Evolutionary conservation across 1,284 basidiomycete species (phyloP).

Genomic region (Cryptococcus neoformans): DNA sequence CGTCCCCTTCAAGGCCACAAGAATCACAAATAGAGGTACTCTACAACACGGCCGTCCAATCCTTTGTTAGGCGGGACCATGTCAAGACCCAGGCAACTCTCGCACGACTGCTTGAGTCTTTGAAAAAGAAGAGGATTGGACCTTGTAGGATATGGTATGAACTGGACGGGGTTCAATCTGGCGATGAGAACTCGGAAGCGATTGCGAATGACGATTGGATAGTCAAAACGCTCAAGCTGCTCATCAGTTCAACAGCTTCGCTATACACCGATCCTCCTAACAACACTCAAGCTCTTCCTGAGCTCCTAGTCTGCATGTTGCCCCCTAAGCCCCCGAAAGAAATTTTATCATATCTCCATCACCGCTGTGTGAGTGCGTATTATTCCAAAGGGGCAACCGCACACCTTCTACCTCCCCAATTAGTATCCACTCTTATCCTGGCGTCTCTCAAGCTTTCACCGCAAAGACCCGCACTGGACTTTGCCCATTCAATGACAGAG

Average conservation of each 20-base stretch:
- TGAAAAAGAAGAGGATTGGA: slow-evolving; percentile 4
- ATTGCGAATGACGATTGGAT: slow-evolving; percentile 27
- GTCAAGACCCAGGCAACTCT: slow-evolving; percentile 38
- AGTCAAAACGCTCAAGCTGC: slow-evolving; percentile 41
- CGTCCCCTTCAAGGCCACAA: slow-evolving; percentile 14
- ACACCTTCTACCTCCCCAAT: slow-evolving; percentile 29
- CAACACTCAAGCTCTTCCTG: slow-evolving; percentile 4
- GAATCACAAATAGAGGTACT: slow-evolving; percentile 31
- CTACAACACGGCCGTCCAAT: slow-evolving; percentile 45
- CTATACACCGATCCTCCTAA: slow-evolving; percentile 40
- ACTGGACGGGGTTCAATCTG: not conserved
- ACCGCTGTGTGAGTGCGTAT: slow-evolving; percentile 14
- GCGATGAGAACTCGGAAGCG: not conserved
- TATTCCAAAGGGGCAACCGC: not conserved
- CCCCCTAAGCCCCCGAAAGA: slow-evolving; percentile 27
- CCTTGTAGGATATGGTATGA: not conserved
- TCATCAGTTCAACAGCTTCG: slow-evolving; percentile 33
- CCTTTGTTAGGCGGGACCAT: slow-evolving; percentile 46
- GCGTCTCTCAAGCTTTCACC: slow-evolving; percentile 41
- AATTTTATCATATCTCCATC: slow-evolving; percentile 24
- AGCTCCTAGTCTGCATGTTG: slow-evolving; percentile 17
- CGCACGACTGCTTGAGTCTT: slow-evolving; percentile 21
- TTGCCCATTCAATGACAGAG: slow-evolving; percentile 34
- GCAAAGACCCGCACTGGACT: slow-evolving; percentile 19
- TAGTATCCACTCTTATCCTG: slow-evolving; percentile 40